Percentiles rank a stretch among this genome's conserved stretches.
Conservation (phyloP, 108 stramenopile genomes). For the Mayamaea pseudoterrestris region DNA sequence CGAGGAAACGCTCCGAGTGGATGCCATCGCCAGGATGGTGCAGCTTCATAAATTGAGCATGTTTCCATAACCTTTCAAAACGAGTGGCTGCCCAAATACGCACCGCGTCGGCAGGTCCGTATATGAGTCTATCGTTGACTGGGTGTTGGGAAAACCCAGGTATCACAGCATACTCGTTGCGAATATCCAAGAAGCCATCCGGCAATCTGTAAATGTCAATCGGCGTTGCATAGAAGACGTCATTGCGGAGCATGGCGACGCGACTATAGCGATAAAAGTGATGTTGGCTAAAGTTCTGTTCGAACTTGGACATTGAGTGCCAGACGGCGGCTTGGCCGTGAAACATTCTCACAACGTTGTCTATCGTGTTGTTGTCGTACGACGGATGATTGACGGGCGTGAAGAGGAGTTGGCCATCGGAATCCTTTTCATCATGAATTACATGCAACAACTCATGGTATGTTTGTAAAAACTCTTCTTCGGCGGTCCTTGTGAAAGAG, state of each 20-base stretch:
- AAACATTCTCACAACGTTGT: background rate
- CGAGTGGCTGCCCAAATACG: constrained; percentile 40
- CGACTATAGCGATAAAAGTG: constrained; percentile 22
- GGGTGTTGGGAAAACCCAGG: constrained; percentile 15
- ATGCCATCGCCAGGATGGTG: constrained; percentile 16
- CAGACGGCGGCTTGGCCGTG: background rate
- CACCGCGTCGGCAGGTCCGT: constrained; percentile 35
- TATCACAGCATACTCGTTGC: constrained; percentile 11
- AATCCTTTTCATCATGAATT: constrained; percentile 12
- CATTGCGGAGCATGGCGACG: constrained; percentile 38
- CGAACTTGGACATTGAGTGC: constrained; percentile 7
- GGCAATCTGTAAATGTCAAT: constrained; percentile 20
- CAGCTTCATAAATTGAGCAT: background rate
- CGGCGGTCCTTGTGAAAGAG: constrained; percentile 24
- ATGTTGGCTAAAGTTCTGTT: too few relatives aligned
- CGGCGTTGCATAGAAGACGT: constrained; percentile 30
- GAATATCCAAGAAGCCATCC: constrained; percentile 7
- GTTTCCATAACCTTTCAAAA: constrained; percentile 23
- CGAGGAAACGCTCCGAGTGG: constrained; percentile 27
- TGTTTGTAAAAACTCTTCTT: constrained; percentile 19
- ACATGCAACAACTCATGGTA: constrained; percentile 11
- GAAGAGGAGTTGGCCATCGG: constrained; percentile 12
- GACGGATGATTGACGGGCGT: constrained; percentile 17
- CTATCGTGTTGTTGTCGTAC: background rate
- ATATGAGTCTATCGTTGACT: constrained; percentile 36